A percentile compares a stretch with the other conserved stretches of the same genome.
phyloP scores from a whole-genome alignment of 192 early-diverging fungal species.

The Thoreauomyces humboldtii region DNA sequence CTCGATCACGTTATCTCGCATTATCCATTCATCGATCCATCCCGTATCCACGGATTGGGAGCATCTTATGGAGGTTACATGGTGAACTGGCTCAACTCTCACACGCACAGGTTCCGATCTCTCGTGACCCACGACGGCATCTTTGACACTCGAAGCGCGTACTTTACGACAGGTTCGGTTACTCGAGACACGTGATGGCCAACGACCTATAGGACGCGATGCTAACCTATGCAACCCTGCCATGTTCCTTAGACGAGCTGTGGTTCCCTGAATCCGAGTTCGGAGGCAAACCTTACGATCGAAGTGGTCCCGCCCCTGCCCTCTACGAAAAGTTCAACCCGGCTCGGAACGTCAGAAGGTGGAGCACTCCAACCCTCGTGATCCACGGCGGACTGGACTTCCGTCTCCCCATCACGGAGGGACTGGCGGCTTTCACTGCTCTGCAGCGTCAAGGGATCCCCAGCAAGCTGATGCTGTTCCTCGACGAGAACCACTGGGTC shows the following conservation, averaged over 20 bases:
- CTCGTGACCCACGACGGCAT: conserved; percentile 73
- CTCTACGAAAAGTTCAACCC: conserved; percentile 71
- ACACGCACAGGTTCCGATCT: conserved; percentile 61
- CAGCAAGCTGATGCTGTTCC: conserved; percentile 71
- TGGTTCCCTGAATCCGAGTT: conserved; percentile 79
- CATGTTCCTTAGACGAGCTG: too few species aligned
- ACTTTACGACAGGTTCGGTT: conserved; percentile 72
- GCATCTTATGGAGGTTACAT: conserved; percentile 80
- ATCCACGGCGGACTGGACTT: conserved; percentile 65
- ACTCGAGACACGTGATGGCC: too few species aligned
- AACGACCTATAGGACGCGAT: too few species aligned
- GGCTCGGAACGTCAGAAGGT: conserved; percentile 61
- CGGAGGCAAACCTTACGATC: conserved; percentile 57
- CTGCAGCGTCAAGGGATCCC: conserved; percentile 70
- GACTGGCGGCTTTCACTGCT: conserved; percentile 70
- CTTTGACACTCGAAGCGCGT: conserved; percentile 57
- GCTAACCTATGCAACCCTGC: too few species aligned
- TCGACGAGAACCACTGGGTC: conserved; percentile 67
- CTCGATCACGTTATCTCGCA: conserved; percentile 57
- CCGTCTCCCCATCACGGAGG: conserved; percentile 67
- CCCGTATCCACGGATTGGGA: conserved; percentile 61
- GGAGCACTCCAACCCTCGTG: conserved; percentile 76
- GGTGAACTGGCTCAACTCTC: conserved; percentile 83
- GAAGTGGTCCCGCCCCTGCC: conserved; percentile 23
- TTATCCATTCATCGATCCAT: conserved; percentile 55